Evolutionary conservation across 2,329 filamentous ascomycete genomes (phyloP).

Genomic region (Ascochyta pisi): DNA sequence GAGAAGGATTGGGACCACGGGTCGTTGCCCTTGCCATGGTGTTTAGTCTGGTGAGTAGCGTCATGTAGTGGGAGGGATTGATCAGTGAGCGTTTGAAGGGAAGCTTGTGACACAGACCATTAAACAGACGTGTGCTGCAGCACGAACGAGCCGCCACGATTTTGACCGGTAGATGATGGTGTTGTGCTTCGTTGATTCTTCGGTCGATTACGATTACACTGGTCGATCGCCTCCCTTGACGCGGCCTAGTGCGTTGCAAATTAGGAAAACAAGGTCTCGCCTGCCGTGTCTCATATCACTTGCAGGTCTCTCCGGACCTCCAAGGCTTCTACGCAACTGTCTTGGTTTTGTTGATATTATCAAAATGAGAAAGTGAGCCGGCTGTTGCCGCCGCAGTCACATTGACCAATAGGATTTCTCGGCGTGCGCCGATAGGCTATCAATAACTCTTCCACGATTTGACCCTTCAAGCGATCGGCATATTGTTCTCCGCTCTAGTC

Average conservation of each 20-base stretch:
- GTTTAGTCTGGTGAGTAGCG: background rate
- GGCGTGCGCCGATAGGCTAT: no score
- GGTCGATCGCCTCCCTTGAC: background rate
- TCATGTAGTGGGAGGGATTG: background rate
- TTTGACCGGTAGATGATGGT: background rate
- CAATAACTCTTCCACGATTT: no score
- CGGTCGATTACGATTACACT: background rate
- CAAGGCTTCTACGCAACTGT: no score
- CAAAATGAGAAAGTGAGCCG: no score
- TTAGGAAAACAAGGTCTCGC: background rate
- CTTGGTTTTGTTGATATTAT: background rate
- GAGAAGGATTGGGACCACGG: constrained; percentile 2
- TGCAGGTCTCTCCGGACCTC: no score
- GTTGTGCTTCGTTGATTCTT: background rate
- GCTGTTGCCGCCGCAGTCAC: no score
- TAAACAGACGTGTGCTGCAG: background rate
- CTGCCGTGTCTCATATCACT: no score
- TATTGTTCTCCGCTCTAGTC: no score
- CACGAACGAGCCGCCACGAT: background rate
- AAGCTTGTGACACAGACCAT: background rate
- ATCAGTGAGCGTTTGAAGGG: background rate
- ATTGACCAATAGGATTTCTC: no score
- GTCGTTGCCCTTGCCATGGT: constrained; percentile 8
- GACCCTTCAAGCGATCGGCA: no score
- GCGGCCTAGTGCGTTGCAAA: background rate